A percentile compares a stretch with the other conserved stretches of the same genome.
Evolutionary conservation across 257 asterid species (phyloP).

Genomic region (Solanum boliviense): DNA sequence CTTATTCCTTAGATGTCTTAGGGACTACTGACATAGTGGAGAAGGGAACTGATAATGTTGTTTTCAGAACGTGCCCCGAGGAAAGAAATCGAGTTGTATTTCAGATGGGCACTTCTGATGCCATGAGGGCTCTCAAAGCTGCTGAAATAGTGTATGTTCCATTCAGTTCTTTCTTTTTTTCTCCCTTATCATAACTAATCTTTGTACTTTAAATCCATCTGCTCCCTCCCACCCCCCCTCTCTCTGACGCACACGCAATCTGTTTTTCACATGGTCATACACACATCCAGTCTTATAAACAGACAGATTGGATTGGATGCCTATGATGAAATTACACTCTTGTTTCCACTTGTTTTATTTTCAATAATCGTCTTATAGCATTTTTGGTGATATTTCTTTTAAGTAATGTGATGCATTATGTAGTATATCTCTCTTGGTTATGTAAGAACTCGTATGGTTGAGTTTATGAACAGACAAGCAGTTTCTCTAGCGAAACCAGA

Average conservation of each 20-base stretch:
- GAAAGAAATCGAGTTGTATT: constrained; percentile 68
- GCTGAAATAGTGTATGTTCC: constrained; percentile 64
- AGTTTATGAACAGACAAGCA: neutral
- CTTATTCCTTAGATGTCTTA: constrained; percentile 40
- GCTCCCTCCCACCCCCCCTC: neutral
- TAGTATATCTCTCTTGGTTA: neutral
- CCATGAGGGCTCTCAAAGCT: constrained; percentile 81
- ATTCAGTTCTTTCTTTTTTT: neutral
- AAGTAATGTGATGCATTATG: neutral
- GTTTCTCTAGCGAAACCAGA: neutral
- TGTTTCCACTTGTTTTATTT: neutral
- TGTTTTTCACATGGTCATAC: neutral
- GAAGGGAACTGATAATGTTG: constrained; percentile 61
- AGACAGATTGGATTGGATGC: neutral
- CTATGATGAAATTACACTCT: neutral
- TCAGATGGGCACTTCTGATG: constrained; percentile 95
- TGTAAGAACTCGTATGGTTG: neutral
- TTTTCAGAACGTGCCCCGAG: constrained; percentile 76
- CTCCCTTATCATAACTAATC: neutral
- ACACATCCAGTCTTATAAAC: neutral
- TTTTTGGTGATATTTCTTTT: neutral
- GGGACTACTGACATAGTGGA: constrained; percentile 80
- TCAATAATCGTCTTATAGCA: neutral
- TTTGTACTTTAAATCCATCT: neutral
- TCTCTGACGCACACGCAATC: neutral